A percentile compares a stretch with the other conserved stretches of the same genome.
Conservation (phyloP, 108 stramenopile species). For the Stephanodiscus triporus region DNA sequence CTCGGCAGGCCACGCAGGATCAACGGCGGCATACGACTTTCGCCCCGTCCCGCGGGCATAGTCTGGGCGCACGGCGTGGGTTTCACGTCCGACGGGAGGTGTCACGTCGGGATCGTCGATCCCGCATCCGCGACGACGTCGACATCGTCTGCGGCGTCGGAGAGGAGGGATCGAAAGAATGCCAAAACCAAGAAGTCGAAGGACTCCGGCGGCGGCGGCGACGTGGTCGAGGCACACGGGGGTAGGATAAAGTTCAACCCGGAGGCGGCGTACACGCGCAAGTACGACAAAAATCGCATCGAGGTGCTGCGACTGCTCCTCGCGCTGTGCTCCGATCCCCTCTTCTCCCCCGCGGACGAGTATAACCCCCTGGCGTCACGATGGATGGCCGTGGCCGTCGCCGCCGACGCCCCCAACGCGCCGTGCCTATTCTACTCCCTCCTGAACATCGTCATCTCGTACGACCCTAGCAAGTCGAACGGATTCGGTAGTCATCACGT, state of each 20-base stretch:
- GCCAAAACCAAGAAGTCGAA: neutral
- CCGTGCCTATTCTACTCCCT: slow-evolving; percentile 91
- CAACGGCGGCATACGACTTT: slow-evolving; percentile 56
- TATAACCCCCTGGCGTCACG: slow-evolving; percentile 87
- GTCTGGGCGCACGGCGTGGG: slow-evolving; percentile 82
- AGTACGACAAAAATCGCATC: slow-evolving; percentile 91
- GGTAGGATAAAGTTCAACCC: slow-evolving; percentile 14
- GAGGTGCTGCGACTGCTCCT: slow-evolving; percentile 94
- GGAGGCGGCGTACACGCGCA: slow-evolving; percentile 61
- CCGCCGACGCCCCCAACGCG: slow-evolving; percentile 93
- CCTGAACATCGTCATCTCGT: slow-evolving; percentile 86
- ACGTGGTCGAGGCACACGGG: neutral
- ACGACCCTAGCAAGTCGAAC: slow-evolving; percentile 75
- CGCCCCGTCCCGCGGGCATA: slow-evolving; percentile 66
- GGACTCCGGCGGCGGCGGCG: neutral
- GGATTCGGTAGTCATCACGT: slow-evolving; percentile 64
- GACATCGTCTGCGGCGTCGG: neutral
- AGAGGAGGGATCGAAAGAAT: no score
- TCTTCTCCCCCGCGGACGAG: slow-evolving; percentile 89
- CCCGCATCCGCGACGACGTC: neutral
- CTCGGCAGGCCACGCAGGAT: slow-evolving; percentile 52
- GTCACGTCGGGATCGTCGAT: slow-evolving; percentile 10
- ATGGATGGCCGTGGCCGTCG: slow-evolving; percentile 89
- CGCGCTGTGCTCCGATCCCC: slow-evolving; percentile 88
- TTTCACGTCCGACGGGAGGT: slow-evolving; percentile 49